A percentile compares a stretch with the other conserved stretches of the same genome.
phyloP scores from a whole-genome alignment of 371 early-diverging fungal genomes.

The Mycotypha africana region DNA sequence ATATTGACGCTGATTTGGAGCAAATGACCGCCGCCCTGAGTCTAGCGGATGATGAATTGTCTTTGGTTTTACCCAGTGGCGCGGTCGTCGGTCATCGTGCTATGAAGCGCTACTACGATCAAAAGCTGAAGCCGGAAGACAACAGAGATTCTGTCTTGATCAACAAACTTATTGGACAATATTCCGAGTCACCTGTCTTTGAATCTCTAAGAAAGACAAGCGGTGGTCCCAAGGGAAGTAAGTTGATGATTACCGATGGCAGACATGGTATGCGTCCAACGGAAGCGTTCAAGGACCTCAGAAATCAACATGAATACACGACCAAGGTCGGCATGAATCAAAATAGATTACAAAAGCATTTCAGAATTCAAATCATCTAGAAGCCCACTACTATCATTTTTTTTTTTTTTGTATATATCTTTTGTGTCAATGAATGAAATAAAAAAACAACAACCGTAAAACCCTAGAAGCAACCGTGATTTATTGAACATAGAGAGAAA shows the following conservation, averaged over 20 bases:
- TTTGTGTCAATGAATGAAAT: too few relatives aligned
- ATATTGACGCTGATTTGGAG: slow-evolving; percentile 48
- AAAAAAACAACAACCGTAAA: too few relatives aligned
- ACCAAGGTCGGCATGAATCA: slow-evolving; percentile 74
- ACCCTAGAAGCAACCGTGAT: too few relatives aligned
- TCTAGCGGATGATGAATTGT: slow-evolving; percentile 70
- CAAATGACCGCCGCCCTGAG: slow-evolving; percentile 22
- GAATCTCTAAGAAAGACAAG: slow-evolving; percentile 28
- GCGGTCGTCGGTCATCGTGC: slow-evolving; percentile 79
- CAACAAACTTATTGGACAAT: slow-evolving; percentile 47
- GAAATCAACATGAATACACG: slow-evolving; percentile 60
- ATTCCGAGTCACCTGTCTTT: slow-evolving; percentile 31
- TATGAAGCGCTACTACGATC: slow-evolving; percentile 80
- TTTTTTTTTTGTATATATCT: too few relatives aligned
- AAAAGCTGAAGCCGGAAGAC: slow-evolving; percentile 69
- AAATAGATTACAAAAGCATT: slow-evolving; percentile 84
- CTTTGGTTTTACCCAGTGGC: slow-evolving; percentile 85
- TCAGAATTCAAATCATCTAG: slow-evolving; percentile 74
- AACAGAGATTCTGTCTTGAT: slow-evolving; percentile 43
- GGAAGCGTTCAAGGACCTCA: slow-evolving; percentile 52
- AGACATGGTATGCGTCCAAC: slow-evolving; percentile 18
- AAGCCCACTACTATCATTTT: too few relatives aligned
- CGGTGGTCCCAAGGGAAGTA: slow-evolving; percentile 13
- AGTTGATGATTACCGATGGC: slow-evolving; percentile 37
- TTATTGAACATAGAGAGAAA: too few relatives aligned